These are phyloP conservation scores for Lasiosphaeris hirsuta DNA, from an alignment of 495 filamentous ascomycete species.

Conservation along the genomic window DNA sequence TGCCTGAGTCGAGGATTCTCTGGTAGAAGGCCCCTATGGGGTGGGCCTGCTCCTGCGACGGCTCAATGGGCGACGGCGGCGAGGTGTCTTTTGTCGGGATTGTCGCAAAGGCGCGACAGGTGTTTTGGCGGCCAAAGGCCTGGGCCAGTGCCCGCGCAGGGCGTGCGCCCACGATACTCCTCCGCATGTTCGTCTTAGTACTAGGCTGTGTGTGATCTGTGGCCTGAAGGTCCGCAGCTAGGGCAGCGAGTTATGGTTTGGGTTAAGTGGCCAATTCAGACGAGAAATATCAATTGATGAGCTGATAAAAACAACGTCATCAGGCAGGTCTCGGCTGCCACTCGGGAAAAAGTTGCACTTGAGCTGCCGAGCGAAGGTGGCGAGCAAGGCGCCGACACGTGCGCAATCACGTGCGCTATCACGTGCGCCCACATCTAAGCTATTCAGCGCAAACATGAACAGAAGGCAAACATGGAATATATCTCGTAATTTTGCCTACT, in stretches of 20 bases:
- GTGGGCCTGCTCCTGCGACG: slow-evolving; percentile 29
- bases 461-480: too few species aligned
- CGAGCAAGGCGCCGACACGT: not conserved
- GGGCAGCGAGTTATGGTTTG: not conserved
- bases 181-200: slow-evolving; percentile 21
- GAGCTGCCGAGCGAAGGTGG: not conserved
- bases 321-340: not conserved
- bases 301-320: slow-evolving; percentile 13
- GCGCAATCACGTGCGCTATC: not conserved
- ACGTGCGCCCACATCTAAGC: too few species aligned
- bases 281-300: slow-evolving; percentile 11
- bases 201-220: not conserved
- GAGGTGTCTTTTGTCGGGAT: slow-evolving; percentile 14
- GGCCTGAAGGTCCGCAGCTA: not conserved
- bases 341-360: not conserved
- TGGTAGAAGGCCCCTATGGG: slow-evolving; percentile 43
- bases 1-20: slow-evolving; percentile 43
- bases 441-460: too few species aligned
- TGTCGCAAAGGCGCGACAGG: slow-evolving; percentile 26
- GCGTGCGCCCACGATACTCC: slow-evolving; percentile 22
- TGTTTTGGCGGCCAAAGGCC: slow-evolving; percentile 17
- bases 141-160: slow-evolving; percentile 23
- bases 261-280: not conserved
- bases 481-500: too few species aligned
- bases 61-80: slow-evolving; percentile 19